Evolutionary conservation across 2,329 filamentous ascomycete species (phyloP), one percentile per base, ranked within the genome.

Genomic region (Sordariomycetes sp.): DNA sequence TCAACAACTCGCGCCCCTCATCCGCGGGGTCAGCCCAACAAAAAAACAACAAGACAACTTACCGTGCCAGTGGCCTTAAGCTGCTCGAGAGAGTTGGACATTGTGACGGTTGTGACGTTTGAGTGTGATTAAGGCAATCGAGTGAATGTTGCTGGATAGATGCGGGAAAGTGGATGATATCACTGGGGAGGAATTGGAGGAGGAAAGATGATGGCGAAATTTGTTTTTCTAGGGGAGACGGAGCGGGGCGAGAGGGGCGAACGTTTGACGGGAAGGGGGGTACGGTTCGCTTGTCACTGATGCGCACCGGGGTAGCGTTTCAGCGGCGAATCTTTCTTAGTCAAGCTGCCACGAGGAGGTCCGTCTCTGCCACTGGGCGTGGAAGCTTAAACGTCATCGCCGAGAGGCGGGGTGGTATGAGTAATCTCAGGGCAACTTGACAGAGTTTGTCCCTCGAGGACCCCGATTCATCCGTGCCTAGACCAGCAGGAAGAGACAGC

Each of bases 21-120:
- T 22, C 24, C 28, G 55, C 55, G 55, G 59, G 61, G 61, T 60
- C 53, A 59, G 35, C 28, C 28, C 28, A 32, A 32, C 28, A 32
- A 32, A 32, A 32, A 32, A 32, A 4, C 28, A 32, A 32, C 28
- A 32, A 32, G n/a, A 32, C 28, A 48, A 88, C 89, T 76, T 81
- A 95, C 90, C 70, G 94, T 99, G 86, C 94, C 94, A 72, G 87
- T 75, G 79, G 89, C 85, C 83, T 99, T 99, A 74, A 99, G 84
- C 79, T 97, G 91, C 68, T 97, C 94, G 68, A 99, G 87, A 74
- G 91, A 89, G 75, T 78, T 86, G 74, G 89, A 76, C 91, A 96
- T 96, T 74, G 64, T 63, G 59, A 42, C n/a, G 25, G 39, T 39
- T 25, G 25, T 52, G 51, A n/a, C 7, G 15, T 50, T 6, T 53